A percentile compares a stretch with the other conserved stretches of the same genome.
Conservation (phyloP, 306 rosid species). For the Corylus americana region DNA sequence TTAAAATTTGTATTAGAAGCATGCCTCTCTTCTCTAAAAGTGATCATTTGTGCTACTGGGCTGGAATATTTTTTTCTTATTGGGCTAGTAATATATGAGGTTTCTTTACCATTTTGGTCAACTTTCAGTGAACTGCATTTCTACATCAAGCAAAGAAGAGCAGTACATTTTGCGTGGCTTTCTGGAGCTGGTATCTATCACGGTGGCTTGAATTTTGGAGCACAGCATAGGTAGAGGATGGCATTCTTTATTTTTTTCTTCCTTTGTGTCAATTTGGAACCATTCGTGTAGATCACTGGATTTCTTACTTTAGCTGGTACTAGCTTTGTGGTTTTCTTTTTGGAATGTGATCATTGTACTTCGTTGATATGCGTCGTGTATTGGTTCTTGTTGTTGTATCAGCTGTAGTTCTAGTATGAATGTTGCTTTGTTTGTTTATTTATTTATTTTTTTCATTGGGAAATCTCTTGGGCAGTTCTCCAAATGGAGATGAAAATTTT, state of each 20-base stretch:
- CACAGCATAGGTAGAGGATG: slow-evolving; percentile 66
- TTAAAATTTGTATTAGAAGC: neutral
- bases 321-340: slow-evolving; percentile 8
- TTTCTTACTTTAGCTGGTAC: slow-evolving; percentile 10
- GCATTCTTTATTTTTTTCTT: slow-evolving; percentile 9
- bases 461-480: slow-evolving; percentile 47
- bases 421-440: neutral
- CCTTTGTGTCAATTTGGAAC: slow-evolving; percentile 2
- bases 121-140: slow-evolving; percentile 85
- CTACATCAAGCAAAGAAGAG: slow-evolving; percentile 95
- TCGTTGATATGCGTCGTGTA: slow-evolving; percentile 21
- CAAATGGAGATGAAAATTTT: slow-evolving; percentile 87
- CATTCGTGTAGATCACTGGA: slow-evolving; percentile 1
- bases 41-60: neutral
- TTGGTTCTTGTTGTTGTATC: slow-evolving; percentile 20
- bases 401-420: neutral
- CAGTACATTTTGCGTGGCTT: slow-evolving; percentile 97
- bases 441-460: slow-evolving; percentile 12
- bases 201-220: slow-evolving; percentile 90
- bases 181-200: slow-evolving; percentile 98
- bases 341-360: slow-evolving; percentile 30
- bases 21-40: neutral
- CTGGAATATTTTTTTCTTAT: slow-evolving; percentile 6
- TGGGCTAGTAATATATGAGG: slow-evolving; percentile 16
- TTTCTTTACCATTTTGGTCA: slow-evolving; percentile 24